Conservation (phyloP, 2,329 filamentous ascomycete species). For the Fusarium pseudonygamai region DNA sequence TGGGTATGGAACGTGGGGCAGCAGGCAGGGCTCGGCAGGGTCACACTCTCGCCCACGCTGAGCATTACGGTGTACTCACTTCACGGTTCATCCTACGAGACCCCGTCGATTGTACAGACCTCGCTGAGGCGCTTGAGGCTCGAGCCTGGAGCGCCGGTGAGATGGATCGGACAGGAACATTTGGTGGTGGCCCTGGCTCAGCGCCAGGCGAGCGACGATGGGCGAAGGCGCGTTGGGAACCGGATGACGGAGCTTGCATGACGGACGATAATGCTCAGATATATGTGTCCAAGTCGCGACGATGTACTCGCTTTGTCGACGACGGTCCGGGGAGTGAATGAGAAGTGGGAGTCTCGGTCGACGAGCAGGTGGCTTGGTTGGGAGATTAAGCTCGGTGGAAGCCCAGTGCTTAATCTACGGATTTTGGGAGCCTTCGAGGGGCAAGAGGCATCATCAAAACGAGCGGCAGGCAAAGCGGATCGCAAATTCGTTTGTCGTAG, state of each 20-base stretch:
- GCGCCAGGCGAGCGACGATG: slow-evolving; percentile 72
- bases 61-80: slow-evolving; percentile 40
- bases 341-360: background rate
- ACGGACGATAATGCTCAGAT: slow-evolving; percentile 6
- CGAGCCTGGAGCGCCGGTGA: slow-evolving; percentile 72
- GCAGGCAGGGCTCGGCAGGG: slow-evolving; percentile 36
- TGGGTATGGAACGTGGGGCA: slow-evolving; percentile 30
- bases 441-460: slow-evolving; percentile 42
- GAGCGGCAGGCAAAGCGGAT: slow-evolving; percentile 30
- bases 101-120: slow-evolving; percentile 59
- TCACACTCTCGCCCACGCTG: slow-evolving; percentile 16
- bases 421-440: slow-evolving; percentile 40
- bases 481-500: slow-evolving; percentile 14
- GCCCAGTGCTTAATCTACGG: slow-evolving; percentile 30
- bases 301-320: background rate
- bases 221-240: slow-evolving; percentile 60
- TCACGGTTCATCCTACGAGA: slow-evolving; percentile 48
- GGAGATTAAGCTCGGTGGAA: slow-evolving; percentile 18
- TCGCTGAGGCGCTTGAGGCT: slow-evolving; percentile 73
- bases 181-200: slow-evolving; percentile 67
- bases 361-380: background rate
- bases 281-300: slow-evolving; percentile 9
- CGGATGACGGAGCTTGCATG: slow-evolving; percentile 39
- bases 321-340: background rate
- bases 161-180: slow-evolving; percentile 65